Percentiles rank a stretch among this genome's conserved stretches.
These are phyloP conservation scores for Sclerotinia sclerotiorum DNA, from an alignment of 2,329 filamentous ascomycete species.

Conservation along the genomic window DNA sequence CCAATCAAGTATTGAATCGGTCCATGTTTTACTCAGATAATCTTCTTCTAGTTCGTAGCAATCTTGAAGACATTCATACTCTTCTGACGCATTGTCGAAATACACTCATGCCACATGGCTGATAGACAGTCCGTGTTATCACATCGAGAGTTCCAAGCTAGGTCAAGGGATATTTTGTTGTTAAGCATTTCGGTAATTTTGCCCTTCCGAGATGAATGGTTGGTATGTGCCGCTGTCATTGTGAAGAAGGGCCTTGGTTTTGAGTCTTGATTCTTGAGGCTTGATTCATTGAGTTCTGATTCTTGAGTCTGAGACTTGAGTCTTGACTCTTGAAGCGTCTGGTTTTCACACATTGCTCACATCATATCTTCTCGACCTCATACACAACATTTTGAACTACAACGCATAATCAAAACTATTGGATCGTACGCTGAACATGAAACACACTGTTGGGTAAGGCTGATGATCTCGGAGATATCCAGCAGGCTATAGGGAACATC, in stretches of 20 bases:
- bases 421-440: not conserved
- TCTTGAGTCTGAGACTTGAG: not conserved
- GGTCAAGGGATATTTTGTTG: not conserved
- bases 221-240: not conserved
- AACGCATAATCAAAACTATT: not conserved
- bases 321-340: not conserved
- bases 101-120: conserved; percentile 13
- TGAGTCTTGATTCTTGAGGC: not conserved
- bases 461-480: conserved; percentile 10
- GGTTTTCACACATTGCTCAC: not conserved
- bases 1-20: not conserved
- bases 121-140: conserved; percentile 14
- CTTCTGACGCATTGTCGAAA: not conserved
- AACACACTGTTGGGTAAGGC: not conserved
- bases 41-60: not conserved
- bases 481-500: conserved; percentile 4
- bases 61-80: not conserved
- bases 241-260: not conserved
- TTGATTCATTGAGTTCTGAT: too few species aligned
- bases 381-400: not conserved
- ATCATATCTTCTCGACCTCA: not conserved
- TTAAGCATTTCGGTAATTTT: not conserved
- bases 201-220: not conserved
- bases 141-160: conserved; percentile 5
- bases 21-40: not conserved